Percentiles rank a stretch among this genome's conserved stretches.
These are phyloP conservation scores for Mucor irregularis DNA, from an alignment of 371 early-diverging fungal genomes.

Conservation along the genomic window DNA sequence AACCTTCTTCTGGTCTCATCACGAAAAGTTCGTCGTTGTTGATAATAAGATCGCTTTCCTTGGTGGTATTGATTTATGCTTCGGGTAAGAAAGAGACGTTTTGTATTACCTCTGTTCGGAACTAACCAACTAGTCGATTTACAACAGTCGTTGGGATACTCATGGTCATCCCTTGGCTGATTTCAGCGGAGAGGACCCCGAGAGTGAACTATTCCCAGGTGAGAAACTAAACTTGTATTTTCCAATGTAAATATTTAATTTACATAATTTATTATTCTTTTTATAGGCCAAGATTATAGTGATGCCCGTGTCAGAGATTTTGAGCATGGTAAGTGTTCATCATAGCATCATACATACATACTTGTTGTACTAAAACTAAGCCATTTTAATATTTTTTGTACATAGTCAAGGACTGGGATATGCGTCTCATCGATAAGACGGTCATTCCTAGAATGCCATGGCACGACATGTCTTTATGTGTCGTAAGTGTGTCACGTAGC, in stretches of 20 bases:
- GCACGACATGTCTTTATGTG: slow-evolving; percentile 88
- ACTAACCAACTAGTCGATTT: background rate
- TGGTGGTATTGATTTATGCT: slow-evolving; percentile 94
- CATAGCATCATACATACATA: background rate
- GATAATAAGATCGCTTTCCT: slow-evolving; percentile 88
- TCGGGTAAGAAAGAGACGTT: slow-evolving; percentile 53
- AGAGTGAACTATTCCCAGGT: slow-evolving; percentile 45
- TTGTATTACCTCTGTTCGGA: background rate
- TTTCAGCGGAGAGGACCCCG: slow-evolving; percentile 33
- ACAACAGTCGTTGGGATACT: slow-evolving; percentile 80
- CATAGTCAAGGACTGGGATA: slow-evolving; percentile 61
- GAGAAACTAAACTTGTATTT: background rate
- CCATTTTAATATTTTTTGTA: background rate
- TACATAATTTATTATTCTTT: too few species aligned
- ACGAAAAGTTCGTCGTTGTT: slow-evolving; percentile 71
- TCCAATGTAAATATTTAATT: slow-evolving; percentile 10
- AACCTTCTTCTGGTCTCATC: slow-evolving; percentile 84
- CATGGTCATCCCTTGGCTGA: slow-evolving; percentile 83
- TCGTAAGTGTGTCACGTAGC: slow-evolving; percentile 43
- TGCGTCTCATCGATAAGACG: slow-evolving; percentile 64
- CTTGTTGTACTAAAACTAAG: background rate
- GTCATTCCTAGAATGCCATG: slow-evolving; percentile 90
- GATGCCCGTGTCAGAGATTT: slow-evolving; percentile 93
- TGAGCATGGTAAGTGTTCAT: slow-evolving; percentile 65
- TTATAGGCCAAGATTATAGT: slow-evolving; percentile 83